Conservation (phyloP, 176 grass and related monocot species). For the Chloris gayana region DNA sequence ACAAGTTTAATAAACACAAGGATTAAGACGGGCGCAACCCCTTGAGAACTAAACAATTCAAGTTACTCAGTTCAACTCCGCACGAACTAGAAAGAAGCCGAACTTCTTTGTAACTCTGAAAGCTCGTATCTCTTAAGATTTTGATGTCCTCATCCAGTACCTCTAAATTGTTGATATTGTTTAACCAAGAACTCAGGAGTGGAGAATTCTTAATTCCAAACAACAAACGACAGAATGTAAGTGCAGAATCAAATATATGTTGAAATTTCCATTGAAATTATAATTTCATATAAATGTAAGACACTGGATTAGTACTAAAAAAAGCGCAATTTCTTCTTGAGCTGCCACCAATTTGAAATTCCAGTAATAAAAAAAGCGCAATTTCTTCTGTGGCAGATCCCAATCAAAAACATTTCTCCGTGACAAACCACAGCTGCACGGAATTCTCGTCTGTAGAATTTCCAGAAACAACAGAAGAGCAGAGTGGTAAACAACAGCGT, state of each 20-base stretch:
- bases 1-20: conserved; percentile 8
- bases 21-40: neutral
- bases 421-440: neutral
- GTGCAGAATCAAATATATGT: neutral
- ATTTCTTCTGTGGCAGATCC: conserved; percentile 8
- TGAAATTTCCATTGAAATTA: neutral
- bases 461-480: neutral
- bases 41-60: conserved; percentile 23
- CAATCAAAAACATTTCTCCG: neutral
- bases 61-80: neutral
- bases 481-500: neutral
- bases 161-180: neutral
- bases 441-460: neutral
- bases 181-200: neutral
- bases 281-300: neutral
- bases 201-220: neutral
- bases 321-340: neutral
- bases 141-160: neutral
- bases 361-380: neutral
- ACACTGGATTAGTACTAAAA: neutral
- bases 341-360: neutral
- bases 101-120: neutral
- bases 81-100: neutral
- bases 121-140: neutral
- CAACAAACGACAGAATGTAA: neutral